Evolutionary conservation across 1,284 basidiomycete species (phyloP), one percentile per base, ranked within the genome.

Genomic region (Fomitopsis palustris): DNA sequence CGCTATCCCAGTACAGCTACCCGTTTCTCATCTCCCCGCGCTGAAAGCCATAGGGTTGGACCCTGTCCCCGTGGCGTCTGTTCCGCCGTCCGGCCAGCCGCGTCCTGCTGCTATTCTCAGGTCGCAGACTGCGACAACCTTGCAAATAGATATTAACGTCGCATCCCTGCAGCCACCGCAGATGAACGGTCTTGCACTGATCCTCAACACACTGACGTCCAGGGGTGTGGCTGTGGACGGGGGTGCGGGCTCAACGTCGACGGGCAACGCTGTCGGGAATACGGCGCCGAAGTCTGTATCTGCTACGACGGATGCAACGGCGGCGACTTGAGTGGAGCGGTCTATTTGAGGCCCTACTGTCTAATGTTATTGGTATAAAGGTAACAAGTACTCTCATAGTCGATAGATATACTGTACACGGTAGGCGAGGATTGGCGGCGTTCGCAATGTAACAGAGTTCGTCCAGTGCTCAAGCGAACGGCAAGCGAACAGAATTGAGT

Each of bases 91-190:
- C 25, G 83, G 80, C 16, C 81, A 86, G 63, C 78, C 83, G 23
- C 84, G 83, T 64, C 86, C 88, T 2, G 79, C 87, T 17, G 89
- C 88, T 27, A 80, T 92, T 23, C 76, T 92, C 54, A 81, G 84
- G 58, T 84, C 86, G 25, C 84, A 86, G 2, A 84, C 83, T 7
- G 89, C 88, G 14, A 80, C 81, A 27, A 84, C 86, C 78, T 72
- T 91, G 61, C 87, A 80, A 66, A 74, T 92, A 59, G 90, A 92
- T 64, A 88, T 92, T 67, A 90, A 91, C 62, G 82, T 90, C 25
- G 84, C 84, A 16, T 72, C 86, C 16, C 74, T 92, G 57, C 86
- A 90, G 68, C 77, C 82, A 14, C 75, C 81, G 17, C 89, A 92
- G 67, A 87, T 89, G 84, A 88, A 80, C 65, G 88, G 88, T 12